Evolutionary conservation across 345 rosid species (phyloP).

Genomic region (Nasturtium officinale): DNA sequence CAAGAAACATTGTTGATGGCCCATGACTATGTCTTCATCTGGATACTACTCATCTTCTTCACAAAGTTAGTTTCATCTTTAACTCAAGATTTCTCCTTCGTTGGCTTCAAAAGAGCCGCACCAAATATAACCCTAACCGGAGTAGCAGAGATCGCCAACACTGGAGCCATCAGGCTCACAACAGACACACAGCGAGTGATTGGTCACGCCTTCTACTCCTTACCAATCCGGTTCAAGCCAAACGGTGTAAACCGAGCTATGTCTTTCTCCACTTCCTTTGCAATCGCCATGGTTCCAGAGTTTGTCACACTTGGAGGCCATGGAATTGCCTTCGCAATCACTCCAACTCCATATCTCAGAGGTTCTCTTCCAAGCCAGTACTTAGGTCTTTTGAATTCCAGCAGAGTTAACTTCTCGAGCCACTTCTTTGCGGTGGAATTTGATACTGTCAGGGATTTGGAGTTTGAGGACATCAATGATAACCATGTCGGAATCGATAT

Average conservation of each 20-base stretch:
- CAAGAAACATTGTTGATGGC: conserved; percentile 43
- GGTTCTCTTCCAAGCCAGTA: conserved; percentile 70
- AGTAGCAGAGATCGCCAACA: conserved; percentile 51
- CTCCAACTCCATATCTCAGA: conserved; percentile 51
- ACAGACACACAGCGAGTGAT: conserved; percentile 50
- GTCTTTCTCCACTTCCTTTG: conserved; percentile 87
- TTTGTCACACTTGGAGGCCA: conserved; percentile 75
- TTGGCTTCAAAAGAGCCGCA: conserved; percentile 49
- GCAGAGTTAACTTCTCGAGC: conserved; percentile 55
- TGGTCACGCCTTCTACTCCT: conserved; percentile 86
- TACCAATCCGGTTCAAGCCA: conserved; percentile 62
- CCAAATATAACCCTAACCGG: conserved; percentile 53
- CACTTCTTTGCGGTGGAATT: conserved; percentile 83
- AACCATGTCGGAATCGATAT: conserved; percentile 87
- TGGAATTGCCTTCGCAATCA: conserved; percentile 75
- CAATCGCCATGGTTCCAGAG: conserved; percentile 70
- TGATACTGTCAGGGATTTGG: conserved; percentile 74
- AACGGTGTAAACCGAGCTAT: conserved; percentile 40
- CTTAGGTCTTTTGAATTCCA: conserved; percentile 66
- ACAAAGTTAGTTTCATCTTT: conserved; percentile 46
- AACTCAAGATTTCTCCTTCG: conserved; percentile 46
- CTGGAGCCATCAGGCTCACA: conserved; percentile 68
- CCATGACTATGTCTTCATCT: conserved; percentile 27
- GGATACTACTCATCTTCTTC: conserved; percentile 39
- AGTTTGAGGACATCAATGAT: conserved; percentile 67